Conservation (phyloP, 257 asterid species). For the Jaltomata sinuosa region DNA sequence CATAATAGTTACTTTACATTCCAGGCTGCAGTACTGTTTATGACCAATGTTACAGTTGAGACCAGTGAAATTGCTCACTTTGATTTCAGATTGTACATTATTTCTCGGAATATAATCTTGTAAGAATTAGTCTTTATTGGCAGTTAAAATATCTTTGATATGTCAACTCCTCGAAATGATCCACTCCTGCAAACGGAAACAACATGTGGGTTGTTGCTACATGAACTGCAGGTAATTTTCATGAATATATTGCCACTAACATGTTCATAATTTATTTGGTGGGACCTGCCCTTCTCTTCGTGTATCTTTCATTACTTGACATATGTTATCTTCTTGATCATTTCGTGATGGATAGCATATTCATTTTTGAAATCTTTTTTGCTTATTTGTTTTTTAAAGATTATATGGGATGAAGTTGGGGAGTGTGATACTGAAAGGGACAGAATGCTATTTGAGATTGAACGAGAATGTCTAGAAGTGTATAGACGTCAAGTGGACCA, state of each 20-base stretch:
- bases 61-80: not conserved
- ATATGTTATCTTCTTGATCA: not conserved
- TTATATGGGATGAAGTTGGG: slow-evolving; percentile 99
- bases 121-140: not conserved
- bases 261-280: not conserved
- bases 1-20: not conserved
- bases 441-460: slow-evolving; percentile 78
- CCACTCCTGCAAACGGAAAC: slow-evolving; percentile 51
- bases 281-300: not conserved
- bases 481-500: slow-evolving; percentile 91
- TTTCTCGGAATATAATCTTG: not conserved
- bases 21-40: not conserved
- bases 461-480: slow-evolving; percentile 86
- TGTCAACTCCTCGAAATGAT: slow-evolving; percentile 33
- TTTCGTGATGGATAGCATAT: too few relatives aligned
- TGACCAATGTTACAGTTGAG: not conserved
- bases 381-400: slow-evolving; percentile 18
- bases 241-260: not conserved
- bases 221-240: slow-evolving; percentile 32
- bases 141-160: slow-evolving; percentile 5
- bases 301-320: not conserved
- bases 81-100: not conserved
- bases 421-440: slow-evolving; percentile 79
- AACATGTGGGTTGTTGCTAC: slow-evolving; percentile 70
- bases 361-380: too few relatives aligned